Base-by-base conservation (phyloP, 1,284 basidiomycete genomes). In the Naganishia sp. region DNA sequence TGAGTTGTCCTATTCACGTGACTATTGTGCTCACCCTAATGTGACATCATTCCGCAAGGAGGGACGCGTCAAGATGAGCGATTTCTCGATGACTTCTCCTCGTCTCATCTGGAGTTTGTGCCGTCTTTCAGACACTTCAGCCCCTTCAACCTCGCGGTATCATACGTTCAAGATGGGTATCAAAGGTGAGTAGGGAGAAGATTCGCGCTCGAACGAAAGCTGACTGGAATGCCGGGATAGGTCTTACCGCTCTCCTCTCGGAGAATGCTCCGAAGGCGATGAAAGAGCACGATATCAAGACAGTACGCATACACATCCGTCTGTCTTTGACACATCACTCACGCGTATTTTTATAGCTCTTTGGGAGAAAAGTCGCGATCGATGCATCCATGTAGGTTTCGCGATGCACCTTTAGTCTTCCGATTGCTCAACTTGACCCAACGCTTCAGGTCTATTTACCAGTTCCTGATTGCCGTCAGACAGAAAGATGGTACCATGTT, bases 291-390 rank as follows among this genome's bases (percentile, higher is more conserved):
- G 93, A 97, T 53, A 98, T 98, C 71, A 97, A 97, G 82, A 93
- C 92, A 6, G 78, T 79, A 39, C 41, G 74, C 65, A n/a, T 1
- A n/a, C 23, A 3, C 45, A 46, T 9, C 35, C 18, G 45, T 23
- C 7, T n/a, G 18, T 9, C 45, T n/a, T 18, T 32, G 10, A 23
- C n/a, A 7, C 13, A 28, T 39, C 7, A 13, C 35, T 39, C 7
- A 39, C 2, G 35, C 7, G 7, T 13, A 39, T 39, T 4, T 13
- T 21, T 5, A 63, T 35, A 79, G 73, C 86, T 97, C 49, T 97
- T 98, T 74, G 96, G 96, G 1, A 88, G 95, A 72, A 98, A 98
- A 82, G 94, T 99, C 70, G 95, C 95, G 67, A 94, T 99, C 72
- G 95, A 99, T 83, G 95, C 95, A 75, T 95, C 92, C 67, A 95